Evolutionary conservation across 2,329 filamentous ascomycete genomes (phyloP), one percentile per base, ranked within the genome.

Genomic region (Clarireedia homoeocarpa): DNA sequence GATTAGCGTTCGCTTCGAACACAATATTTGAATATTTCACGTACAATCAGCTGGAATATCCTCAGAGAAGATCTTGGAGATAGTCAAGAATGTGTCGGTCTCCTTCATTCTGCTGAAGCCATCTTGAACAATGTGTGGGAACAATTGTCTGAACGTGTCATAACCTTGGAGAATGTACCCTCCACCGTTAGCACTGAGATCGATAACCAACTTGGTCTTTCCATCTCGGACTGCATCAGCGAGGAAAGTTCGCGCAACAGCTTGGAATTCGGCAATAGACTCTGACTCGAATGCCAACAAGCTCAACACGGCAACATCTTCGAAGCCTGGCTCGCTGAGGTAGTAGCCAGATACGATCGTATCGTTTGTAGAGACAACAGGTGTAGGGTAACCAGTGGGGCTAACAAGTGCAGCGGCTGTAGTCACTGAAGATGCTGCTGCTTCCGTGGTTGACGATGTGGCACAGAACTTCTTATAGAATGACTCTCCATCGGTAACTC

Each of bases 181-280:
- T 40, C 84, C 85, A 0, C 72, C 73, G 60, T 88, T 89, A 2
- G 72, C 74, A 4, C 79, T 76, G 6, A 88, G 65, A 60, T 88
- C 85, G 57, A 88, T 78, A 30, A 88, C 74, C 5, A 88, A 72
- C 66, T 80, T 83, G 2, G 72, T 79, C 65, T 83, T 83, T 2
- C 75, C 73, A 2, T 71, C 71, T 2, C 67, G 60, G 44, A 75
- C 73, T 12, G 75, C 75, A 42, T 72, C 69, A 0, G 72, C 68
- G 15, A 84, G 71, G 61, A 83, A 74, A 4, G 69, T 55, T 49
- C 67, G 51, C 6, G 55, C 61, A 1, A 67, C 59, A 17, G 55
- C 48, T 50, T 69, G 67, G 42, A 69, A 69, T 53, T 69, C 66
- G 6, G 53, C 40, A 10, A 51, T 17, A 2, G 57, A 59, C 24